These are phyloP conservation scores for Penicillium fuscoglaucum DNA, from an alignment of 2,329 filamentous ascomycete species.

Conservation along the genomic window DNA sequence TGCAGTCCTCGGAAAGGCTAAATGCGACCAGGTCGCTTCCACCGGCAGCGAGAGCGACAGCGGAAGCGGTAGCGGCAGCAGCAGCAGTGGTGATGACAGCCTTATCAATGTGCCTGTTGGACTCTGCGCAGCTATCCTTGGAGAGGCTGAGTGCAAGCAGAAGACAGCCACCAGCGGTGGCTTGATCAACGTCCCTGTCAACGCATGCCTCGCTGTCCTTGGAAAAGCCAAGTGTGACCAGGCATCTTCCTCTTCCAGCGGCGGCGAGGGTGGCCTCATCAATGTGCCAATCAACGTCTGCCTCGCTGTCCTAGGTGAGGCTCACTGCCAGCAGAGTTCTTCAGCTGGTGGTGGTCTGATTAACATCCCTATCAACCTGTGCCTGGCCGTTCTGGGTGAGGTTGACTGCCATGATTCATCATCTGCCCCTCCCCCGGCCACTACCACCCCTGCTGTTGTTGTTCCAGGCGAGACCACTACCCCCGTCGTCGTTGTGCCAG, in stretches of 20 bases:
- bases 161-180: conserved; percentile 15
- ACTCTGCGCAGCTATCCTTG: conserved; percentile 30
- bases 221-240: conserved; percentile 30
- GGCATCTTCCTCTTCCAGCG: conserved; percentile 10
- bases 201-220: conserved; percentile 26
- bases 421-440: conserved; percentile 1
- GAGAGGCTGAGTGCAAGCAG: conserved; percentile 29
- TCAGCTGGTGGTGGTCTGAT: conserved; percentile 22
- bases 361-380: conserved; percentile 32
- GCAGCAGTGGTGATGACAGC: background rate
- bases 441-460: background rate
- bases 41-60: background rate
- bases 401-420: conserved; percentile 23
- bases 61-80: background rate
- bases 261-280: conserved; percentile 22
- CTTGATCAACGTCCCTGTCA: conserved; percentile 28
- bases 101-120: conserved; percentile 32
- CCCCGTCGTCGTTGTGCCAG: background rate
- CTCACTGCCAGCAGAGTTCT: conserved; percentile 27
- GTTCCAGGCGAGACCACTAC: background rate
- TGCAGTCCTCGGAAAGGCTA: conserved; percentile 26
- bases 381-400: conserved; percentile 28
- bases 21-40: conserved; percentile 25
- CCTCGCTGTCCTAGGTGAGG: conserved; percentile 31
- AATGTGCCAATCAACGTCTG: conserved; percentile 32